Conservation (phyloP, 2,329 filamentous ascomycete genomes). For the Zarea fungicola region DNA sequence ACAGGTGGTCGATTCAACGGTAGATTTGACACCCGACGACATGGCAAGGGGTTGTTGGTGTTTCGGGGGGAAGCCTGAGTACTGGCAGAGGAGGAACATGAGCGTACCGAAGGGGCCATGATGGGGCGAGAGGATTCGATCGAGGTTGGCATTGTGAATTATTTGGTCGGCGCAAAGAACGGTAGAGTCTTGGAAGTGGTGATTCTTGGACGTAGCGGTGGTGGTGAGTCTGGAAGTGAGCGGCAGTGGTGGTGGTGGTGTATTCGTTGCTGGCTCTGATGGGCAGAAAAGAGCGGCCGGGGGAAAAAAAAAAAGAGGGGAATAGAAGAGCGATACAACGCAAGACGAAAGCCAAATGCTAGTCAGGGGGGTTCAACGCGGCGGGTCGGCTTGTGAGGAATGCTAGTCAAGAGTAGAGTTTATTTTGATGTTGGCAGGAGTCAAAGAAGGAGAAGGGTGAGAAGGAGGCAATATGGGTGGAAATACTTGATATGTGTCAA, state of each 20-base stretch:
- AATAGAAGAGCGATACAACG: conserved; percentile 5
- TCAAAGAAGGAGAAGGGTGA: background rate
- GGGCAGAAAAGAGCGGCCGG: background rate
- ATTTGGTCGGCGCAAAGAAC: too few species aligned
- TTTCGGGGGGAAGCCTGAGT: conserved; percentile 11
- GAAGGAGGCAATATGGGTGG: background rate
- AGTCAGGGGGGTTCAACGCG: background rate
- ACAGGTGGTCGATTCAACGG: background rate
- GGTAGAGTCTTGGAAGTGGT: background rate
- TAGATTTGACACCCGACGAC: background rate
- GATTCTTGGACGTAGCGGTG: background rate
- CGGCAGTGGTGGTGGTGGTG: background rate
- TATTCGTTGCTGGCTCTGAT: too few species aligned
- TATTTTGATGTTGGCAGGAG: background rate
- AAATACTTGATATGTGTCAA: background rate
- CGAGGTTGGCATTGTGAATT: conserved; percentile 48
- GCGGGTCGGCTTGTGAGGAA: background rate
- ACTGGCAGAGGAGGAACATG: background rate
- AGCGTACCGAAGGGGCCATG: conserved; percentile 56
- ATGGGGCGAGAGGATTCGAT: conserved; percentile 57
- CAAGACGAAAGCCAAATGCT: conserved; percentile 3
- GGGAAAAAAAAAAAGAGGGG: background rate
- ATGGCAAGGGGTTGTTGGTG: conserved; percentile 4
- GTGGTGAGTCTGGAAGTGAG: background rate
- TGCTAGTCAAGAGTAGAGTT: too few species aligned